phyloP scores from a whole-genome alignment of 768 basidiomycete genomes.

The Mrakia frigida region DNA sequence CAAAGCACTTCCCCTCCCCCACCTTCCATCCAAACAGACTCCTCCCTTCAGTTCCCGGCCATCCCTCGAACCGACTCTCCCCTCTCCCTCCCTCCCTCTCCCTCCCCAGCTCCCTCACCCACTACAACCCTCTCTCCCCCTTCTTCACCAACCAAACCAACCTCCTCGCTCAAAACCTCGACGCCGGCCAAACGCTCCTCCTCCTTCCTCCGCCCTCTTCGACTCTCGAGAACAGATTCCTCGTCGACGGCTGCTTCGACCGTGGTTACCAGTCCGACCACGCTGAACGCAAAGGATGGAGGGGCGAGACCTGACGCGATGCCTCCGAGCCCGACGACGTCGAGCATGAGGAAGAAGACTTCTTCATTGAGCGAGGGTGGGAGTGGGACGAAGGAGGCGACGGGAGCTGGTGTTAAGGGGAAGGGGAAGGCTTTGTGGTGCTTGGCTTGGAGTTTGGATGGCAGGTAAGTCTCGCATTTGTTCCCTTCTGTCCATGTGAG shows the following conservation, averaged over 20 bases:
- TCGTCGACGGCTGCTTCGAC: background rate
- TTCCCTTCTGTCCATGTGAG: background rate
- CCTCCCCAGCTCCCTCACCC: background rate
- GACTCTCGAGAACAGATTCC: background rate
- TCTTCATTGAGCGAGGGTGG: background rate
- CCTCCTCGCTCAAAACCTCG: background rate
- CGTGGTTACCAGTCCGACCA: background rate
- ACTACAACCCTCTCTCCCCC: background rate
- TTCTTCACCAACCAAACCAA: background rate
- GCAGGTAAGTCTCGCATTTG: constrained; percentile 16
- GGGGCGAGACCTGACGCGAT: background rate
- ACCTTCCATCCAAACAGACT: constrained; percentile 9
- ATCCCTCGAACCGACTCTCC: background rate
- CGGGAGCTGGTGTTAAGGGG: background rate
- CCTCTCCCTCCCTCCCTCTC: background rate
- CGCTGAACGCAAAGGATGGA: background rate
- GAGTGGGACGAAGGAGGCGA: background rate
- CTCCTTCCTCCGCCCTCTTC: background rate
- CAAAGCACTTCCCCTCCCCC: background rate
- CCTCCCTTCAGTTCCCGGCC: background rate
- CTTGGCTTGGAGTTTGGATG: constrained; percentile 36
- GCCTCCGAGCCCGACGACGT: background rate
- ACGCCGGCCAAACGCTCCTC: constrained; percentile 5
- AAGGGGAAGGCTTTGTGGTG: constrained; percentile 39
- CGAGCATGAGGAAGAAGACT: background rate